Conservation (phyloP, 129 eudicot species). For the Saposhnikovia divaricata region DNA sequence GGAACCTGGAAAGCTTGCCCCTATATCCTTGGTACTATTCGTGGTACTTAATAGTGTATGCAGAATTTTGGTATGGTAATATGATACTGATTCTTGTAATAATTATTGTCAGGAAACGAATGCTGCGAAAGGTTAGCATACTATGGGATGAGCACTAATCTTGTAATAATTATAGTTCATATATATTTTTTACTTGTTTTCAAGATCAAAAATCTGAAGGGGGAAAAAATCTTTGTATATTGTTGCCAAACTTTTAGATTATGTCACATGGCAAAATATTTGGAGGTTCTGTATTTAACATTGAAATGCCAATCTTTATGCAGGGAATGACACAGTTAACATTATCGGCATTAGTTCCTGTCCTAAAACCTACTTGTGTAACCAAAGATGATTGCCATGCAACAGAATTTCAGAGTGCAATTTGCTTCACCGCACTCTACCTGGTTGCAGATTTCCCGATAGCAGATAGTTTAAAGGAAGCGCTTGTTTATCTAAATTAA, state of each 20-base stretch:
- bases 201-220: background rate
- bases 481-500: background rate
- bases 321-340: conserved; percentile 10
- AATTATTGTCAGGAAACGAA: background rate
- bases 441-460: conserved; percentile 56
- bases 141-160: conserved; percentile 14
- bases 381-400: conserved; percentile 7
- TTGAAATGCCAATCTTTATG: background rate
- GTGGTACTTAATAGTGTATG: background rate
- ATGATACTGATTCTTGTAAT: conserved; percentile 5
- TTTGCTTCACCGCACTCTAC: conserved; percentile 32
- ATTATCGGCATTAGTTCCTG: conserved; percentile 8
- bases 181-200: background rate
- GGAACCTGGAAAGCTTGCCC: conserved; percentile 73
- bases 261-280: background rate
- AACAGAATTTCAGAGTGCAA: conserved; percentile 16
- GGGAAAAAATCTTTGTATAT: background rate
- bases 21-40: conserved; percentile 44
- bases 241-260: background rate
- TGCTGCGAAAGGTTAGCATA: conserved; percentile 14
- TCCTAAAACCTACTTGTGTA: conserved; percentile 10
- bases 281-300: no score
- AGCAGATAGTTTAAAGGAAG: conserved; percentile 27
- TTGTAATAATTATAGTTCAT: conserved; percentile 10
- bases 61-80: background rate